These are phyloP conservation scores for Boletus subcaerulescens DNA, from an alignment of 768 basidiomycete genomes.

Conservation along the genomic window DNA sequence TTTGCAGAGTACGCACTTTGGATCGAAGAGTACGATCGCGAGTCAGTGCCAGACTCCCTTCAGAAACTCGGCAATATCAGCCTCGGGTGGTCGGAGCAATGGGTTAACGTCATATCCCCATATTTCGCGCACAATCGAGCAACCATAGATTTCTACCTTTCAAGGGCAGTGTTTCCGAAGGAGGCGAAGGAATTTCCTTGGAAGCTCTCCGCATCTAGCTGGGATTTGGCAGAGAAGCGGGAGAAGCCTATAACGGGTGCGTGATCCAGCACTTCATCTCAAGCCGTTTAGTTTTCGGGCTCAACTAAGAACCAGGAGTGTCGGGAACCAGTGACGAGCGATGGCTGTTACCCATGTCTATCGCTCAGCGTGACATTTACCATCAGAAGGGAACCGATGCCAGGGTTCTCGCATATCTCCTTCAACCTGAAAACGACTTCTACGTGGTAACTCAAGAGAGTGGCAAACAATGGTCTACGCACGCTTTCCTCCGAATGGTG, in stretches of 20 bases:
- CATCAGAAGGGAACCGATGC: conserved; percentile 41
- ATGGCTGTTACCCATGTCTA: too few species aligned
- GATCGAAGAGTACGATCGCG: neutral
- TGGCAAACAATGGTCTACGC: neutral
- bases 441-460: neutral
- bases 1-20: neutral
- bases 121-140: neutral
- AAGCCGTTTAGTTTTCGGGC: too few species aligned
- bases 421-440: conserved; percentile 19
- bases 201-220: too few species aligned
- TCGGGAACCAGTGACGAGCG: conserved; percentile 39
- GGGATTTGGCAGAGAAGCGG: too few species aligned
- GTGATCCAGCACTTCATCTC: neutral
- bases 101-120: too few species aligned
- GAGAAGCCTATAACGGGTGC: conserved; percentile 1
- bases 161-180: too few species aligned
- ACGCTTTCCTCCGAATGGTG: conserved; percentile 25
- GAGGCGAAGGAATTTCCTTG: too few species aligned
- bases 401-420: conserved; percentile 26
- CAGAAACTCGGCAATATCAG: neutral
- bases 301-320: conserved; percentile 24
- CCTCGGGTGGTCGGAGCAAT: neutral
- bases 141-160: too few species aligned
- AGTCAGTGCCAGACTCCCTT: neutral
- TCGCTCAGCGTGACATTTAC: too few species aligned